These are phyloP conservation scores for Penicillium sp. DNA, from an alignment of 2,329 filamentous ascomycete species.

Conservation along the genomic window DNA sequence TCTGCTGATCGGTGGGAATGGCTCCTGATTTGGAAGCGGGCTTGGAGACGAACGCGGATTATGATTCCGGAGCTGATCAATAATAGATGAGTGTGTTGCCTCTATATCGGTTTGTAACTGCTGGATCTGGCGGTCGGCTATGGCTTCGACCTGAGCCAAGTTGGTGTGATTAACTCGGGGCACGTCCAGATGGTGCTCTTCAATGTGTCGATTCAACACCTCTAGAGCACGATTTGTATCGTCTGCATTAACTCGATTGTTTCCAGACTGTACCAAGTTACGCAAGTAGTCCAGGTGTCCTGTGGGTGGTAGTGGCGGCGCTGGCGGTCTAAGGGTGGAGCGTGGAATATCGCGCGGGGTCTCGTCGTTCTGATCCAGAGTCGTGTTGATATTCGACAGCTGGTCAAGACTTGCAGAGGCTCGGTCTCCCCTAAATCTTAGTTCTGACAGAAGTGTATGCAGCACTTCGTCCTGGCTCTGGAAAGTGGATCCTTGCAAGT, in stretches of 20 bases:
- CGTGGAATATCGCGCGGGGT: slow-evolving; percentile 4
- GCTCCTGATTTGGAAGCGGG: slow-evolving; percentile 5
- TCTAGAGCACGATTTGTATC: slow-evolving; percentile 14
- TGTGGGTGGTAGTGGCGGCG: slow-evolving; percentile 3
- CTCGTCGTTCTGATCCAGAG: neutral
- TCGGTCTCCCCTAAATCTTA: neutral
- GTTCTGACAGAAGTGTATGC: neutral
- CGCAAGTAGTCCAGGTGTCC: slow-evolving; percentile 25
- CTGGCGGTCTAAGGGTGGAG: slow-evolving; percentile 1
- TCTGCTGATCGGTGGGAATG: slow-evolving; percentile 7
- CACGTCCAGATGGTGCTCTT: neutral
- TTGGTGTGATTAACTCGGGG: slow-evolving; percentile 16
- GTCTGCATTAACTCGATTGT: slow-evolving; percentile 27
- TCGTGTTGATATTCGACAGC: neutral
- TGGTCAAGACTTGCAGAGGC: slow-evolving; percentile 2
- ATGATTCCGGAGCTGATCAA: neutral
- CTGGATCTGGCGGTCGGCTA: slow-evolving; percentile 25
- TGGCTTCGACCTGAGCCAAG: slow-evolving; percentile 25
- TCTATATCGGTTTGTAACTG: neutral
- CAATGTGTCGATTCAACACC: neutral
- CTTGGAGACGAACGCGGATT: slow-evolving; percentile 8
- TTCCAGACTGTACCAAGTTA: slow-evolving; percentile 36
- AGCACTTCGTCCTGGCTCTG: neutral
- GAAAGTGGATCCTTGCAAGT: neutral
- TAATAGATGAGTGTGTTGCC: neutral